A percentile compares a stretch with the other conserved stretches of the same genome.
Conservation (phyloP, 2,329 filamentous ascomycete genomes). For the Colletotrichum euphorbiae region DNA sequence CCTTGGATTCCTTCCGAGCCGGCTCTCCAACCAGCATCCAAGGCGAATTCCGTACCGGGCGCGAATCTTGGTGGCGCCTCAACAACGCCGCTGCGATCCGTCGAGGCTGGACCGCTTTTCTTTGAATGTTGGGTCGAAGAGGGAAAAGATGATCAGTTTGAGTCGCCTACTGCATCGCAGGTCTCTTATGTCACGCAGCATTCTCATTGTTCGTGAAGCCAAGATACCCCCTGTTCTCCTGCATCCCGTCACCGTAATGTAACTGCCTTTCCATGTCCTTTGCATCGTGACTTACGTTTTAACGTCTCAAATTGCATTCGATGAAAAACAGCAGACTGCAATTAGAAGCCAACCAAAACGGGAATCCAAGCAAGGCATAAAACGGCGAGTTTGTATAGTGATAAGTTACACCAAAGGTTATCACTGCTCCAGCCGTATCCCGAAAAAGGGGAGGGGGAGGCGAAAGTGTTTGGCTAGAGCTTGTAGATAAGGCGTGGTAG, state of each 20-base stretch:
- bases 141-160: constrained; percentile 52
- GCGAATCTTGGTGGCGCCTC: constrained; percentile 51
- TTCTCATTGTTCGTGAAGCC: constrained; percentile 23
- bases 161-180: constrained; percentile 21
- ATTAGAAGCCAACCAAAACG: too few species aligned
- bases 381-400: not conserved
- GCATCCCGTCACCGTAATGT: too few species aligned
- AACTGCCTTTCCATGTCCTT: too few species aligned
- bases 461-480: too few species aligned
- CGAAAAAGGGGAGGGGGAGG: not conserved
- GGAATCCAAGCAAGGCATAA: not conserved
- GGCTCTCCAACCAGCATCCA: constrained; percentile 55
- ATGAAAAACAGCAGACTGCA: too few species aligned
- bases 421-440: not conserved
- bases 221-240: not conserved
- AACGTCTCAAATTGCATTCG: too few species aligned
- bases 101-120: constrained; percentile 69
- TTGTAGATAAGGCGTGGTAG: not conserved
- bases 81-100: constrained; percentile 64
- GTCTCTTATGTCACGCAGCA: constrained; percentile 33
- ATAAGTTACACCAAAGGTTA: not conserved
- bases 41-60: constrained; percentile 45
- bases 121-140: constrained; percentile 76
- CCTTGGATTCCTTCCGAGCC: constrained; percentile 70
- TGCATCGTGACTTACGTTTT: too few species aligned